Evolutionary conservation across 768 basidiomycete genomes (phyloP).

Genomic region (Lactarius sanguifluus): DNA sequence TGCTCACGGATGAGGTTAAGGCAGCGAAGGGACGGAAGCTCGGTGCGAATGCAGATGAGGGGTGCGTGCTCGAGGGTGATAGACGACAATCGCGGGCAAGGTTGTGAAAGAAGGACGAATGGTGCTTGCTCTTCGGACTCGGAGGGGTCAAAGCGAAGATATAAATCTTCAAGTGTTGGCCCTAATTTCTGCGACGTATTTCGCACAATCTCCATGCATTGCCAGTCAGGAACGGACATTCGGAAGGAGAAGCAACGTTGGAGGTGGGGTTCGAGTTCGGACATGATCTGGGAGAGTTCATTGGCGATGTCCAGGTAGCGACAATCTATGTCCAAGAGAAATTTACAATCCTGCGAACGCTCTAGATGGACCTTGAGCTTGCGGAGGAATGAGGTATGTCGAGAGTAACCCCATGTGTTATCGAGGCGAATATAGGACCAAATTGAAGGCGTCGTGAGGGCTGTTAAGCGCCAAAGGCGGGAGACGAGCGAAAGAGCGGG

Average conservation of each 20-base stretch:
- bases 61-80: constrained; percentile 36
- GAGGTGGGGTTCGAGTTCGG: constrained; percentile 34
- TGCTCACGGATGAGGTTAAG: constrained; percentile 35
- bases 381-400: constrained; percentile 33
- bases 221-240: constrained; percentile 35
- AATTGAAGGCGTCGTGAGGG: constrained; percentile 33
- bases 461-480: constrained; percentile 33
- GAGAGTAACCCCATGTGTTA: constrained; percentile 32
- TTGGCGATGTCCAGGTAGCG: constrained; percentile 31
- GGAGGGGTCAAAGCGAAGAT: constrained; percentile 33
- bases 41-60: constrained; percentile 32
- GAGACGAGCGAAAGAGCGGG: constrained; percentile 34
- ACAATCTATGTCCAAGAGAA: constrained; percentile 35
- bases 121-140: constrained; percentile 33
- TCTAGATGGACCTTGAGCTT: constrained; percentile 32
- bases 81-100: constrained; percentile 33
- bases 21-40: constrained; percentile 32
- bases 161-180: constrained; percentile 34
- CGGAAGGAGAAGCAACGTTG: constrained; percentile 36
- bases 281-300: constrained; percentile 33
- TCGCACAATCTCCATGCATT: constrained; percentile 33
- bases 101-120: constrained; percentile 31
- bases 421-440: constrained; percentile 38
- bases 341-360: constrained; percentile 35
- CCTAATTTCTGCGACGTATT: constrained; percentile 31